Percentiles rank a stretch among this genome's conserved stretches.
phyloP scores from a whole-genome alignment of 208 protist genomes.

The Porcisia deanei region DNA sequence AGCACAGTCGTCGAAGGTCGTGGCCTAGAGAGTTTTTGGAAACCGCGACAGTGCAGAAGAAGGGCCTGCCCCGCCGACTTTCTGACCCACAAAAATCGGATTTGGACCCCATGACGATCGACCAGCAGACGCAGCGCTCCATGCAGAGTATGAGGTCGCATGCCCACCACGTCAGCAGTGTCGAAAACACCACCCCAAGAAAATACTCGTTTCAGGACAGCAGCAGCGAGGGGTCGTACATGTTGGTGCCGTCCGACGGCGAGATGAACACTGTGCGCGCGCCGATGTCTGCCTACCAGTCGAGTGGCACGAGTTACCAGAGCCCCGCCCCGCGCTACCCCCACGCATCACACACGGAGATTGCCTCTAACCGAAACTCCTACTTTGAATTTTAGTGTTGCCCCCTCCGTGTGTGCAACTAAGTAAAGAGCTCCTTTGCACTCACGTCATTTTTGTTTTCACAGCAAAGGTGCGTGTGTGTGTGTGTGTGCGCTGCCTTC shows the following conservation, averaged over 20 bases:
- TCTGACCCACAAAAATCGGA: constrained; percentile 12
- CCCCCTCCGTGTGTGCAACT: neutral
- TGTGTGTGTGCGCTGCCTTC: neutral
- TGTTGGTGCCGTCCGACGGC: constrained; percentile 30
- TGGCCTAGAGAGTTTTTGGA: constrained; percentile 40
- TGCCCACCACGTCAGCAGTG: constrained; percentile 14
- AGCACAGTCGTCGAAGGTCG: constrained; percentile 1
- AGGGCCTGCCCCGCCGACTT: constrained; percentile 31
- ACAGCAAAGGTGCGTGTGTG: neutral
- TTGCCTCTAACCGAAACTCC: constrained; percentile 14
- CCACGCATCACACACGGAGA: constrained; percentile 4
- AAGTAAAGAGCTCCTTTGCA: neutral
- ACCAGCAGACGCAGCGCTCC: constrained; percentile 16
- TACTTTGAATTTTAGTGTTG: constrained; percentile 30
- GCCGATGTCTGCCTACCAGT: constrained; percentile 13
- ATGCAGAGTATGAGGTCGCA: constrained; percentile 7
- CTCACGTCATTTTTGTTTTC: neutral
- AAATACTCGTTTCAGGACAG: constrained; percentile 18
- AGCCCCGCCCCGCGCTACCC: constrained; percentile 32
- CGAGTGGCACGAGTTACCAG: constrained; percentile 14
- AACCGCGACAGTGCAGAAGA: constrained; percentile 42
- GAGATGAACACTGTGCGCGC: constrained; percentile 10
- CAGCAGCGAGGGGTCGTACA: constrained; percentile 35
- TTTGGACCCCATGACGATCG: constrained; percentile 14
- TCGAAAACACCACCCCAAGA: constrained; percentile 4